Evolutionary conservation across 2,329 filamentous ascomycete genomes (phyloP), one percentile per base, ranked within the genome.

Genomic region (Chaetomiaceae sp.): DNA sequence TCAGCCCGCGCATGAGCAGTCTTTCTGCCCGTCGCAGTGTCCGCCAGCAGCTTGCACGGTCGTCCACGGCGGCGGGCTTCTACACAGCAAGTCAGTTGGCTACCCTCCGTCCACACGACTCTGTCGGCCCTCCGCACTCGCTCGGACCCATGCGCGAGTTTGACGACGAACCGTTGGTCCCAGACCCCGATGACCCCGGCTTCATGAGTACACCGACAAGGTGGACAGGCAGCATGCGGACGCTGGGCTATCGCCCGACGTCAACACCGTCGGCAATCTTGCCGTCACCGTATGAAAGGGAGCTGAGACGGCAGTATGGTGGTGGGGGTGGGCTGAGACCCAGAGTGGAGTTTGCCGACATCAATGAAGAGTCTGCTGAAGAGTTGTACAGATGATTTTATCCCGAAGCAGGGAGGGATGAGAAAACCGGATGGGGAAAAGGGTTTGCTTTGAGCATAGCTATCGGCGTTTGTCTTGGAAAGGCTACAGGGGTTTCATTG

Each of bases 191-290:
- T n/a, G 59, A 63, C 18, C 54, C 58, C 0, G 59, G 50, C 2
- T 61, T 61, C 21, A 63, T 64, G 61, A 62, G 59, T 53, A 64
- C 62, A 5, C 62, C 62, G 13, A 62, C 58, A 11, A 52, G 51
- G 13, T 51, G 60, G 42, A 59, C 56, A 14, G 58, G 59, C 9
- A 53, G 54, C 5, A 45, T 42, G 10, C 42, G 48, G 30, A 44
- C 48, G 14, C 37, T 56, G 11, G 54, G 42, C 5, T 57, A 57
- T 37, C 51, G 55, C 2, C 48, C 56, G 3, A 62, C 63, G 1
- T 61, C 58, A 2, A 65, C 63, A 1, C 63, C 63, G 3, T 62
- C 60, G 4, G 61, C 63, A 0, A 58, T 64, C 1, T 40, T 65
- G 9, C 48, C 60, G 2, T 58, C 58, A 34, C 63, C 63, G 0